These are phyloP conservation scores for Oryza nivara DNA, from an alignment of 176 grass and related monocot genomes.

Conservation along the genomic window DNA sequence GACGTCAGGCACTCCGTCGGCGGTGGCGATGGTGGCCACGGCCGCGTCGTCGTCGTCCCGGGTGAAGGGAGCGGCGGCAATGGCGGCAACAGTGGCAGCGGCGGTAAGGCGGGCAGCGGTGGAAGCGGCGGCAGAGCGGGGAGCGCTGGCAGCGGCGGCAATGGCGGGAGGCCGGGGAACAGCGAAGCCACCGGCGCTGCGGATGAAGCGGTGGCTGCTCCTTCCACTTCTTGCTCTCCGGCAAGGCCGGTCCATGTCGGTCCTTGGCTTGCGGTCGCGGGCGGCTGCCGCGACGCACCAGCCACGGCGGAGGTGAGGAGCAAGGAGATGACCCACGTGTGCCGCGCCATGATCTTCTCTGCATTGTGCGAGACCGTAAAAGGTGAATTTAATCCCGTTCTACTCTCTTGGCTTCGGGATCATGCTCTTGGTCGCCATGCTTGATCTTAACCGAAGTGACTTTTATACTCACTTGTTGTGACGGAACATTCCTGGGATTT, in stretches of 20 bases:
- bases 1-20: slow-evolving; percentile 16
- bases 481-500: not conserved
- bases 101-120: not conserved
- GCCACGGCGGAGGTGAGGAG: not conserved
- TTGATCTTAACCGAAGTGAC: not conserved
- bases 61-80: not conserved
- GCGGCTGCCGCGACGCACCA: not conserved
- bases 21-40: not conserved
- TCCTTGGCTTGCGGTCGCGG: not conserved
- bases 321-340: not conserved
- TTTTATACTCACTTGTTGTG: not conserved
- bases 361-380: no score
- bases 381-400: not conserved
- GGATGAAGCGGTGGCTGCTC: not conserved
- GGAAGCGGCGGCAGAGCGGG: not conserved
- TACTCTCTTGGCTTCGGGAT: not conserved
- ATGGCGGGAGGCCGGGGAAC: not conserved
- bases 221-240: not conserved
- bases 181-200: not conserved
- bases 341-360: not conserved
- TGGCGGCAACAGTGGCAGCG: not conserved
- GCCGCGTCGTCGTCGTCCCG: not conserved
- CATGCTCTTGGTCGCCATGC: slow-evolving; percentile 14
- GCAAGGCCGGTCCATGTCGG: not conserved
- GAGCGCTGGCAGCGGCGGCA: not conserved